Percentiles rank a stretch among this genome's conserved stretches.
These are phyloP conservation scores for Yamadazyma membranifaciens DNA, from an alignment of 1,139 yeast species.

Conservation along the genomic window DNA sequence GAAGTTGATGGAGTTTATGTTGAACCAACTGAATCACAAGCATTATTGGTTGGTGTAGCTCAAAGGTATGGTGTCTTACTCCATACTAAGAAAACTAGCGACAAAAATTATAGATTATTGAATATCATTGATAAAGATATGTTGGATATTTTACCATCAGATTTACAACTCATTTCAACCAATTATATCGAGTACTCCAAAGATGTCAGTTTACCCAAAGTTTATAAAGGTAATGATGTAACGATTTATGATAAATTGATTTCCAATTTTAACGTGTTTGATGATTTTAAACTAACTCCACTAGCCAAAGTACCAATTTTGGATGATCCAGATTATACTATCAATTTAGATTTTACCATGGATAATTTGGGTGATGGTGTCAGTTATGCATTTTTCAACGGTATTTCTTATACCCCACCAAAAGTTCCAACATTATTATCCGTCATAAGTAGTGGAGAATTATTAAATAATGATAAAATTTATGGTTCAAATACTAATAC, in stretches of 20 bases:
- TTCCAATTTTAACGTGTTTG: constrained; percentile 49
- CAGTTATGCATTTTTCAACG: constrained; percentile 89
- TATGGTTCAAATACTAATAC: constrained; percentile 81
- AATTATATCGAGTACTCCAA: constrained; percentile 64
- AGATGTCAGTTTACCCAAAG: constrained; percentile 41
- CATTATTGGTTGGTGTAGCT: constrained; percentile 69
- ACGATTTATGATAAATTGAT: constrained; percentile 22
- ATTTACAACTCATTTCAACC: constrained; percentile 65
- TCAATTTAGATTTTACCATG: constrained; percentile 71
- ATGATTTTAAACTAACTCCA: constrained; percentile 69
- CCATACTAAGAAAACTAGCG: constrained; percentile 60
- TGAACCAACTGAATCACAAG: constrained; percentile 59
- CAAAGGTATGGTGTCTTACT: constrained; percentile 77
- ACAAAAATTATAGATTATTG: constrained; percentile 72
- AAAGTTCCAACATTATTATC: constrained; percentile 80
- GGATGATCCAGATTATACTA: constrained; percentile 65
- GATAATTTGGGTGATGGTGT: constrained; percentile 78
- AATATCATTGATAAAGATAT: constrained; percentile 73
- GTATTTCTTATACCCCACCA: constrained; percentile 72
- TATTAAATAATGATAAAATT: constrained; percentile 42
- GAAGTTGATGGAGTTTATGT: constrained; percentile 81
- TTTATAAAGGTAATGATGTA: constrained; percentile 11
- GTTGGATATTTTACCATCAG: constrained; percentile 71
- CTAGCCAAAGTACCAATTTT: constrained; percentile 45
- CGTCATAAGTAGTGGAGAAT: constrained; percentile 62